Percentiles rank a stretch among this genome's conserved stretches.
Evolutionary conservation across 139 green algal species (phyloP).

Genomic region (Volvox reticuliferus): DNA sequence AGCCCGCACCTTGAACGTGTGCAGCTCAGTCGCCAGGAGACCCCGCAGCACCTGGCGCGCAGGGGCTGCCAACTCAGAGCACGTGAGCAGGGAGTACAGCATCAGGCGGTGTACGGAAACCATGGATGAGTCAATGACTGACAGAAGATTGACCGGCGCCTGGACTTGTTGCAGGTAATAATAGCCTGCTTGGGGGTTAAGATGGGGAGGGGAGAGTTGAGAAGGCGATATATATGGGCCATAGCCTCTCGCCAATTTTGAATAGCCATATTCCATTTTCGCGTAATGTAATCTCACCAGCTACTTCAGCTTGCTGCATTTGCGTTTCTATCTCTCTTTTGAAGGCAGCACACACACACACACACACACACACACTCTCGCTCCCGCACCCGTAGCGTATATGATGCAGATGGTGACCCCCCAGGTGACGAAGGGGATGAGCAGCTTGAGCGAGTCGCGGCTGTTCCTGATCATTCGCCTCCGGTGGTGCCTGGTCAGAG

Average conservation of each 20-base stretch:
- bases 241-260: neutral
- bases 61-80: neutral
- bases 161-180: slow-evolving; percentile 37
- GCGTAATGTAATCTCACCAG: too few species aligned
- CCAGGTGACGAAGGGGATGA: slow-evolving; percentile 40
- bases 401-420: slow-evolving; percentile 46
- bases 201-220: too few species aligned
- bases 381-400: slow-evolving; percentile 12
- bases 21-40: slow-evolving; percentile 22
- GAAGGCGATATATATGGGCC: too few species aligned
- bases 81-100: slow-evolving; percentile 2
- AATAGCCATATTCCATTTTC: too few species aligned
- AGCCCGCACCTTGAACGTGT: slow-evolving; percentile 16
- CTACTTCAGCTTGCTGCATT: too few species aligned
- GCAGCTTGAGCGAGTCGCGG: slow-evolving; percentile 41
- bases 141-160: slow-evolving; percentile 37
- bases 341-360: neutral
- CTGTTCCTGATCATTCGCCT: slow-evolving; percentile 27
- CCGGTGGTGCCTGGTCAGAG: neutral
- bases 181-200: slow-evolving; percentile 2
- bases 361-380: neutral
- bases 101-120: slow-evolving; percentile 21
- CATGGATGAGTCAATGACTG: neutral
- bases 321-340: too few species aligned
- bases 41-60: neutral